Evolutionary conservation across 371 early-diverging fungal genomes (phyloP).

Genomic region (Mucor sp.): DNA sequence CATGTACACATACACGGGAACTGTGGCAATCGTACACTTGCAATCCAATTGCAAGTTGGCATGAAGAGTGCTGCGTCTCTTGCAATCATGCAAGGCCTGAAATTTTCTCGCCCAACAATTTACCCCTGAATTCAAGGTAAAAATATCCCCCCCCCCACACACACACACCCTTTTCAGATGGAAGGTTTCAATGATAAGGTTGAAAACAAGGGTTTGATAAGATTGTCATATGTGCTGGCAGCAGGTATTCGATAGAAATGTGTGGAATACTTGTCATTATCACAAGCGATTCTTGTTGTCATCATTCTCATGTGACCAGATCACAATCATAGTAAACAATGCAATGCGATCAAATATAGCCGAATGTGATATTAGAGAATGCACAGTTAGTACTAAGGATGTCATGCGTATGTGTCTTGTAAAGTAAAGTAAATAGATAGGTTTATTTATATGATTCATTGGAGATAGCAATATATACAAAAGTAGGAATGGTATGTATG

Average conservation of each 20-base stretch:
- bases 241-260: neutral
- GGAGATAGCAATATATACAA: neutral
- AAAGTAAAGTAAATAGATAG: neutral
- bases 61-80: too few species aligned
- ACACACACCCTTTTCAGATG: neutral
- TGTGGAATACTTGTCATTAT: neutral
- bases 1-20: too few species aligned
- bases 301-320: neutral
- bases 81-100: neutral
- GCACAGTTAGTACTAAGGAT: neutral
- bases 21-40: too few species aligned
- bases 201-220: neutral
- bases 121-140: neutral
- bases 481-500: neutral
- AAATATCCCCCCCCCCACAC: neutral
- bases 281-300: neutral
- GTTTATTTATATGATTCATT: neutral
- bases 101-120: neutral
- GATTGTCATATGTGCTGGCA: neutral
- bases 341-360: neutral
- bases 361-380: neutral
- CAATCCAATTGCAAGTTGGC: too few species aligned
- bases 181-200: neutral
- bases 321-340: neutral
- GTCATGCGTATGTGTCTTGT: neutral